These are phyloP conservation scores for Phaeoacremonium minimum DNA, from an alignment of 2,329 filamentous ascomycete genomes.

Conservation along the genomic window DNA sequence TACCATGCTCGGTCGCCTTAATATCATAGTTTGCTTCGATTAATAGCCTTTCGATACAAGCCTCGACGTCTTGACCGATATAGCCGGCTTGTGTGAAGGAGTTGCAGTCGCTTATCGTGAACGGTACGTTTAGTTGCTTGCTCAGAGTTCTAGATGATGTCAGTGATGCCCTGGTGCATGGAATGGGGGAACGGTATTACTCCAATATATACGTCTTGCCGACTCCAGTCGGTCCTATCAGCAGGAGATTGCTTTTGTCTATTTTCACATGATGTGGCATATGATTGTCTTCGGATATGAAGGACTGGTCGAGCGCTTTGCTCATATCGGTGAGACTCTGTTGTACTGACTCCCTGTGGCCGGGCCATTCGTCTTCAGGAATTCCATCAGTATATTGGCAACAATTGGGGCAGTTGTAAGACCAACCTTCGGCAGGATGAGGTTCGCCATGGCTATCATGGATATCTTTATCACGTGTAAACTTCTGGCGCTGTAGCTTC, in stretches of 20 bases:
- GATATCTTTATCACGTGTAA: conserved; percentile 61
- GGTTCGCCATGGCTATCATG: conserved; percentile 51
- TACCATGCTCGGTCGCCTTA: conserved; percentile 79
- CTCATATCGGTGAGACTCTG: conserved; percentile 25
- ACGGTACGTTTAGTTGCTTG: conserved; percentile 88
- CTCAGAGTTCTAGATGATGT: conserved; percentile 67
- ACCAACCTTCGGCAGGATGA: conserved; percentile 74
- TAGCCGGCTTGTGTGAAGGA: conserved; percentile 96
- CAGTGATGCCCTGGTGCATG: not conserved
- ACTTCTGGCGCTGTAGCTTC: conserved; percentile 66
- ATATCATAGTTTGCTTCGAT: conserved; percentile 89
- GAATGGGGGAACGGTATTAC: conserved; percentile 31
- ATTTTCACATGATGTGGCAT: conserved; percentile 60
- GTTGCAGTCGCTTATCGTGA: conserved; percentile 93
- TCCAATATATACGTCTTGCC: conserved; percentile 93
- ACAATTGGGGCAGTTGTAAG: conserved; percentile 14
- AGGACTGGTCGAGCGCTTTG: conserved; percentile 34
- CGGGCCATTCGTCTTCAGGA: conserved; percentile 49
- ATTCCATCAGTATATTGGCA: conserved; percentile 25
- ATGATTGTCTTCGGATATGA: conserved; percentile 41
- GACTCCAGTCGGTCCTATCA: conserved; percentile 89
- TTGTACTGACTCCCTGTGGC: conserved; percentile 43
- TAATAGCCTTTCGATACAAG: conserved; percentile 84
- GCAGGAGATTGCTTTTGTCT: conserved; percentile 90
- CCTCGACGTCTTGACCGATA: conserved; percentile 96